phyloP scores from a whole-genome alignment of 805 yeast genomes.

The Metschnikowia corniflorae region DNA sequence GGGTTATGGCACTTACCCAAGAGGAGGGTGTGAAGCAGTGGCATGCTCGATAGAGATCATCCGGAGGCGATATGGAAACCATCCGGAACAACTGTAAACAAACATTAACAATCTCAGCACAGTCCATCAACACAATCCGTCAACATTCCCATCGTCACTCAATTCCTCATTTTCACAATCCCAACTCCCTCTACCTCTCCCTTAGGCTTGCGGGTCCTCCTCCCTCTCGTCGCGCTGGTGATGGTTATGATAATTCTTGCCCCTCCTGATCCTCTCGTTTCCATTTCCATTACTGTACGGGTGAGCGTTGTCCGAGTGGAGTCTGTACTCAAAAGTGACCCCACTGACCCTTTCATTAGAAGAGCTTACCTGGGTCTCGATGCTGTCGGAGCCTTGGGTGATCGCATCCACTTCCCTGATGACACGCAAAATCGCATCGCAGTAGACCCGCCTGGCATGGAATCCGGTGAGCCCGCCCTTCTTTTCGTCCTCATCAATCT shows the following conservation, averaged over 20 bases:
- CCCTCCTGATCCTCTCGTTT: slow-evolving; percentile 15
- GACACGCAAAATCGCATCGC: slow-evolving; percentile 44
- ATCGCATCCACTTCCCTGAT: slow-evolving; percentile 48
- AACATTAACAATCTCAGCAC: no score
- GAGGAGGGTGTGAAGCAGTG: no score
- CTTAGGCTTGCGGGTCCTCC: slow-evolving; percentile 1
- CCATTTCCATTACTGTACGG: slow-evolving; percentile 10
- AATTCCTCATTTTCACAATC: no score
- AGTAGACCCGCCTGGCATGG: slow-evolving; percentile 43
- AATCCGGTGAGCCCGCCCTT: slow-evolving; percentile 37
- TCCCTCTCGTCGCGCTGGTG: slow-evolving; percentile 11
- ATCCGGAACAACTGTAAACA: no score
- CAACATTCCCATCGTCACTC: no score
- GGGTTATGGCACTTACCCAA: no score
- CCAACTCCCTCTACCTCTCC: no score
- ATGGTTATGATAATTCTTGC: slow-evolving; percentile 13
- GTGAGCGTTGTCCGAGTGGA: slow-evolving; percentile 37
- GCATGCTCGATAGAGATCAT: no score
- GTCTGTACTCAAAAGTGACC: slow-evolving; percentile 44
- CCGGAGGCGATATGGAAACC: no score
- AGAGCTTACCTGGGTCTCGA: slow-evolving; percentile 31
- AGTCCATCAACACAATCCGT: no score
- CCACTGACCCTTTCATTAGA: slow-evolving; percentile 43
- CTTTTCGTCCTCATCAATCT: slow-evolving; percentile 23
- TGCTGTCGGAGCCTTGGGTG: slow-evolving; percentile 32